Conservation (phyloP, 805 yeast species). For the Wilhelminamyces savonicus region DNA sequence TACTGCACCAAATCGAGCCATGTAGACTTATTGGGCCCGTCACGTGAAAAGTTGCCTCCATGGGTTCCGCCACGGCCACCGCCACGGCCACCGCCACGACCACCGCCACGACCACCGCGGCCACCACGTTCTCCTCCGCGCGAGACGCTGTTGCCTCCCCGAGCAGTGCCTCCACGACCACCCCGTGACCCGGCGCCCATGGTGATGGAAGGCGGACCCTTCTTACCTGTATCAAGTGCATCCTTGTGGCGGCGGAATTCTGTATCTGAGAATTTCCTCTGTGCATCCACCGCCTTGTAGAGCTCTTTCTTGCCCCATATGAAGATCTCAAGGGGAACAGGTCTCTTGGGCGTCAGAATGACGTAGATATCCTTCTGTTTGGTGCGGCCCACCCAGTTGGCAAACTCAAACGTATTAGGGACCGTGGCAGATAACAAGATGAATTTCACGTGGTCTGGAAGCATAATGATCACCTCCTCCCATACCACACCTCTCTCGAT, state of each 20-base stretch:
- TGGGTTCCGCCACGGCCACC: constrained; percentile 35
- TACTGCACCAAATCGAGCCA: constrained; percentile 72
- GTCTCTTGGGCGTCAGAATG: constrained; percentile 93
- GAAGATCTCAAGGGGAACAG: constrained; percentile 86
- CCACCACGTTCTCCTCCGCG: constrained; percentile 15
- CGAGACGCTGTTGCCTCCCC: constrained; percentile 30
- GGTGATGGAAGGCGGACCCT: constrained; percentile 26
- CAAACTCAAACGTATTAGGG: constrained; percentile 97
- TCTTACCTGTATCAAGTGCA: constrained; percentile 32
- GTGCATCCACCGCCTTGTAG: constrained; percentile 67
- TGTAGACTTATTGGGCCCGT: constrained; percentile 73
- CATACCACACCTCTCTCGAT: constrained; percentile 97
- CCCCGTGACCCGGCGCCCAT: constrained; percentile 38
- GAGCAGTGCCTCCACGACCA: constrained; percentile 38
- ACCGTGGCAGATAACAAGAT: constrained; percentile 93
- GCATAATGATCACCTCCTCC: constrained; percentile 98
- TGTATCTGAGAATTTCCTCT: constrained; percentile 58
- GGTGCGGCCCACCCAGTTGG: constrained; percentile 97
- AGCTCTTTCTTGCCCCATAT: constrained; percentile 76
- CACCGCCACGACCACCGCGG: constrained; percentile 15
- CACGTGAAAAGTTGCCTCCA: constrained; percentile 38
- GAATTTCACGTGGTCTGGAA: constrained; percentile 93
- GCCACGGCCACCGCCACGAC: constrained; percentile 8
- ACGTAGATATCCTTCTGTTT: constrained; percentile 94
- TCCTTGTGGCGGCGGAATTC: constrained; percentile 61